A percentile compares a stretch with the other conserved stretches of the same genome.
Conservation (phyloP, 306 rosid genomes). For the Cyamopsis tetragonoloba region DNA sequence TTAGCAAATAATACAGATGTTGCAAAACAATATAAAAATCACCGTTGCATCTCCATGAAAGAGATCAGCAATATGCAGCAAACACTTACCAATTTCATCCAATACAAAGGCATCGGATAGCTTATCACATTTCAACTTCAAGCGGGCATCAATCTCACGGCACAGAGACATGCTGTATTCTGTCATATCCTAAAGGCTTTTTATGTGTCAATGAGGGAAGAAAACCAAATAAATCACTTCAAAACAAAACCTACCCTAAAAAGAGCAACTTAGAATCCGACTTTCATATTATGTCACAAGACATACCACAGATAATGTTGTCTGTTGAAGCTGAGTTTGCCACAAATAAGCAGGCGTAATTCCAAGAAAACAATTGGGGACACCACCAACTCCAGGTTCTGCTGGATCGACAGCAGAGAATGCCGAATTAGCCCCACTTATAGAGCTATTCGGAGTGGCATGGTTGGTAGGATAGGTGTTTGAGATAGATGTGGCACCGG, state of each 20-base stretch:
- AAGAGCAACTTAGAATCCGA: too few relatives aligned
- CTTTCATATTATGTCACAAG: constrained; percentile 15
- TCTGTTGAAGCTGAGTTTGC: constrained; percentile 77
- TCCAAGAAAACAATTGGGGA: constrained; percentile 80
- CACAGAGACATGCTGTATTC: constrained; percentile 76
- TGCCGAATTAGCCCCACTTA: constrained; percentile 39
- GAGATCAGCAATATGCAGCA: constrained; percentile 8
- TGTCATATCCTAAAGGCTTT: constrained; percentile 58
- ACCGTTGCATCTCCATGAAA: not conserved
- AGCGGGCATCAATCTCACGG: constrained; percentile 70
- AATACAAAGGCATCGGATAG: constrained; percentile 61
- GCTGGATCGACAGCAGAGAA: constrained; percentile 41
- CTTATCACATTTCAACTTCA: constrained; percentile 69
- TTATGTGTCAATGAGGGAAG: constrained; percentile 13
- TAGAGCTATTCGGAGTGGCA: constrained; percentile 52
- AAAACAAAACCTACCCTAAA: constrained; percentile 7
- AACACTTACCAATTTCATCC: constrained; percentile 67
- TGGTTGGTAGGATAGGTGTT: constrained; percentile 57
- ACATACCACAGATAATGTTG: constrained; percentile 59
- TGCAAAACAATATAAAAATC: not conserved
- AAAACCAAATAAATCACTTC: constrained; percentile 10
- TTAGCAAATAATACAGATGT: not conserved
- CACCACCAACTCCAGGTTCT: constrained; percentile 88
- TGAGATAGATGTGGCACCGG: constrained; percentile 50
- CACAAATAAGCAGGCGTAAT: constrained; percentile 81